phyloP scores from a whole-genome alignment of 352 stramenopile genomes.

The Phytophthora aleatoria region DNA sequence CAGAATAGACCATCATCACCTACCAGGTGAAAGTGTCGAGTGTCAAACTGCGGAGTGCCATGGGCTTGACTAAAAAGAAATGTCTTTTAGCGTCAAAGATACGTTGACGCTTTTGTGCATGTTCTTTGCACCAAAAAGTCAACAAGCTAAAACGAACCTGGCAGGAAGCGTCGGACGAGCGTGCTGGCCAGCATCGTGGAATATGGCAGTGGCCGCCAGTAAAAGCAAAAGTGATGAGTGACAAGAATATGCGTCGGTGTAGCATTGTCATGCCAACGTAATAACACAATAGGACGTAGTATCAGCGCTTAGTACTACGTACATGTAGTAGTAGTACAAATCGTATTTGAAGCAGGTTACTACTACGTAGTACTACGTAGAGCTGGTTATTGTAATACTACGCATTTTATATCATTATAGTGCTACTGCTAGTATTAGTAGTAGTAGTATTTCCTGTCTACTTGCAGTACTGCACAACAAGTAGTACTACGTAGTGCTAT shows the following conservation, averaged over 20 bases:
- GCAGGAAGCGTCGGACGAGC: neutral
- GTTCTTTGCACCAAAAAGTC: constrained; percentile 9
- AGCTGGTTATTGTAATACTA: no score
- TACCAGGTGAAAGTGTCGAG: constrained; percentile 23
- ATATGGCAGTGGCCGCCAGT: neutral
- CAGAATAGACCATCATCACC: constrained; percentile 49
- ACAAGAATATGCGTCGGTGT: neutral
- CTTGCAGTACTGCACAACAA: no score
- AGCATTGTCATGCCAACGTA: no score
- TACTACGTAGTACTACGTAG: no score
- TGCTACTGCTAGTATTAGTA: no score
- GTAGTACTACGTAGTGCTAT: no score
- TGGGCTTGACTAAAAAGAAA: neutral
- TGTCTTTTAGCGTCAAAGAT: constrained; percentile 9
- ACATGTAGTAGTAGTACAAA: no score
- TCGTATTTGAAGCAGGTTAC: no score
- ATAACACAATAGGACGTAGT: no score
- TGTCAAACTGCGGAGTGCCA: constrained; percentile 10
- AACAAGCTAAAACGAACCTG: neutral
- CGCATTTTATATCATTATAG: no score
- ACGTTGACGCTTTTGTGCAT: neutral
- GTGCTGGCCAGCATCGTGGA: constrained; percentile 4
- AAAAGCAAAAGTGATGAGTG: constrained; percentile 13
- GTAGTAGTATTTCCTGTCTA: no score
- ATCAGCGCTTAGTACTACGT: neutral